Conservation (phyloP, 257 asterid genomes). For the Hygrophila difformis region DNA sequence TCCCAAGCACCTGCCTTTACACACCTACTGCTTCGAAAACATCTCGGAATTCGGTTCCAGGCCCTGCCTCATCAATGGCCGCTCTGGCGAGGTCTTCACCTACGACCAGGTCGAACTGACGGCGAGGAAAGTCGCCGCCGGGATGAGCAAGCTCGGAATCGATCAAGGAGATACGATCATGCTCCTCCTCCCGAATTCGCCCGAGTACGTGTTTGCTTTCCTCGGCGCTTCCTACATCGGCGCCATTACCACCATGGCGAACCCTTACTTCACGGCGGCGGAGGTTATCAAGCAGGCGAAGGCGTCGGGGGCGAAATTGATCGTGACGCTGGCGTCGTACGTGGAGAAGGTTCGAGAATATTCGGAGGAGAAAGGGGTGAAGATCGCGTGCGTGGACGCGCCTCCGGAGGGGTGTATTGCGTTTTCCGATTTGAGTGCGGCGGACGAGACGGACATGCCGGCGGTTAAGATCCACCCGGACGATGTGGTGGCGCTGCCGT, state of each 20-base stretch:
- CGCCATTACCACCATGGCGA: constrained; percentile 74
- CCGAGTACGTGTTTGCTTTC: constrained; percentile 77
- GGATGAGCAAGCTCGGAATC: constrained; percentile 53
- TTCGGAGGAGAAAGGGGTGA: constrained; percentile 22
- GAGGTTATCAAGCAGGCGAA: constrained; percentile 70
- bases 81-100: constrained; percentile 40
- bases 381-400: constrained; percentile 32
- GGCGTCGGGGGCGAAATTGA: constrained; percentile 52
- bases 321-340: constrained; percentile 45
- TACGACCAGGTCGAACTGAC: constrained; percentile 54
- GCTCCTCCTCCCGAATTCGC: constrained; percentile 72
- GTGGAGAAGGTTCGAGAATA: constrained; percentile 45
- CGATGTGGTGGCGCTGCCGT: constrained; percentile 86
- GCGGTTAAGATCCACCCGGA: constrained; percentile 45
- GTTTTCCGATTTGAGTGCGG: constrained; percentile 42
- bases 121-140: constrained; percentile 43
- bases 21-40: constrained; percentile 73
- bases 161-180: constrained; percentile 62
- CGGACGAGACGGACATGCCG: constrained; percentile 47
- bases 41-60: constrained; percentile 21
- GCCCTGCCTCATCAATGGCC: constrained; percentile 48
- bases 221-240: constrained; percentile 78
- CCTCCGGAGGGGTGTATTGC: constrained; percentile 34
- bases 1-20: constrained; percentile 10
- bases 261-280: constrained; percentile 63